phyloP scores from a whole-genome alignment of 805 yeast genomes.

The Zygoascus biomembranicola region DNA sequence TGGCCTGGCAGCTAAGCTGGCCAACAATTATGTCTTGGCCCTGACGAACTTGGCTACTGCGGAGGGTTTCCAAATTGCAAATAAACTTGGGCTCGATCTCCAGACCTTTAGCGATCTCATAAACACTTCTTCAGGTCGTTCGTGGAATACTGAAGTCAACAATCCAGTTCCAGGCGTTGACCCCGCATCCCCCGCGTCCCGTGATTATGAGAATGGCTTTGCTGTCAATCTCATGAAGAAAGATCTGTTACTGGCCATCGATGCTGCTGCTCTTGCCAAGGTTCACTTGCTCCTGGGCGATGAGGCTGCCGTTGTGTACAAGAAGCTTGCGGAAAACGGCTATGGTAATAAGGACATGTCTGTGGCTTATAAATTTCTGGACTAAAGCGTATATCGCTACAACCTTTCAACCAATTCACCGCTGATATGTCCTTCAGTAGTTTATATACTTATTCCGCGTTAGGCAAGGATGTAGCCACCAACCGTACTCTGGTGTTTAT shows the following conservation, averaged over 20 bases:
- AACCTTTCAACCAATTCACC: too few species aligned
- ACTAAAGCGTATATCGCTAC: neutral
- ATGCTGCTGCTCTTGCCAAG: constrained; percentile 20
- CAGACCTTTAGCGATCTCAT: constrained; percentile 41
- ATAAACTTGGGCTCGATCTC: constrained; percentile 40
- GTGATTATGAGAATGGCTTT: constrained; percentile 41
- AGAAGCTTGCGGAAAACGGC: constrained; percentile 10
- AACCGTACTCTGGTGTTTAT: too few species aligned
- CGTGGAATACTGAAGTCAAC: constrained; percentile 49
- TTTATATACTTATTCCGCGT: neutral
- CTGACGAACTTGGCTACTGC: constrained; percentile 46
- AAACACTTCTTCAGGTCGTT: constrained; percentile 43
- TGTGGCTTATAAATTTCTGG: constrained; percentile 16
- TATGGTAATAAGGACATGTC: constrained; percentile 22
- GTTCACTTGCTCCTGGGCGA: constrained; percentile 19
- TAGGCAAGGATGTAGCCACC: too few species aligned
- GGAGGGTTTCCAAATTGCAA: constrained; percentile 47
- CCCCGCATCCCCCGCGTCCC: constrained; percentile 40
- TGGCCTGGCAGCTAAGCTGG: constrained; percentile 47
- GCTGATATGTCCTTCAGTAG: too few species aligned
- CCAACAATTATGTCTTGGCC: constrained; percentile 47
- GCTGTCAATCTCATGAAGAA: constrained; percentile 29
- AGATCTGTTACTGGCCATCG: constrained; percentile 32
- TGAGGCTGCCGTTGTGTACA: constrained; percentile 20
- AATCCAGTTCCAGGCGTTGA: constrained; percentile 45